These are phyloP conservation scores for Boechera divaricarpa DNA, from an alignment of 345 rosid species.

Conservation along the genomic window DNA sequence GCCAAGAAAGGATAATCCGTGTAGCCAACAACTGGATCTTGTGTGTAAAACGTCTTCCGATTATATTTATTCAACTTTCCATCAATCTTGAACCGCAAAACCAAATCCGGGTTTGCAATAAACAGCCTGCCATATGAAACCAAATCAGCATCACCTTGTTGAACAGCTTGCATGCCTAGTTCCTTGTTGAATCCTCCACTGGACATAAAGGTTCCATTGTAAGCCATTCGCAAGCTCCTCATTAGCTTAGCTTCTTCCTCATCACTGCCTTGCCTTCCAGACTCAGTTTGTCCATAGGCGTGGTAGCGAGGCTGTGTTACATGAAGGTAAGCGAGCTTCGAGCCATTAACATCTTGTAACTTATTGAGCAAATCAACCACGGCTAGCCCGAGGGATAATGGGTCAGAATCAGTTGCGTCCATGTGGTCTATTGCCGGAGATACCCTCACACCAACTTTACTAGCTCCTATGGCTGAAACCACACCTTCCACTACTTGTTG, in stretches of 20 bases:
- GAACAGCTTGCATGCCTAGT: conserved; percentile 71
- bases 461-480: conserved; percentile 58
- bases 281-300: conserved; percentile 64
- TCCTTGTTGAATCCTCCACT: conserved; percentile 83
- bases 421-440: conserved; percentile 87
- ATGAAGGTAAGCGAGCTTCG: conserved; percentile 75
- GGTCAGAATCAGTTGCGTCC: conserved; percentile 82
- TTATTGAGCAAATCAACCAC: conserved; percentile 67
- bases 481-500: conserved; percentile 57
- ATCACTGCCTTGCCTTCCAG: conserved; percentile 63
- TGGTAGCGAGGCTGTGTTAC: conserved; percentile 82
- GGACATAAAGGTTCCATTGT: conserved; percentile 70
- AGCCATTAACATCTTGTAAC: conserved; percentile 55
- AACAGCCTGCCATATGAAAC: conserved; percentile 81
- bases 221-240: conserved; percentile 58
- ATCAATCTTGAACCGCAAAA: conserved; percentile 58
- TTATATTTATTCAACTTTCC: conserved; percentile 63
- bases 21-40: conserved; percentile 75
- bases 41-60: conserved; percentile 76
- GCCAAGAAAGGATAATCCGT: conserved; percentile 68
- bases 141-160: conserved; percentile 72
- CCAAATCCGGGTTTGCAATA: conserved; percentile 86
- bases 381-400: conserved; percentile 67
- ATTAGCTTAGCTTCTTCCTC: conserved; percentile 64
- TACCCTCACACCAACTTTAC: conserved; percentile 67